Percentiles rank a stretch among this genome's conserved stretches.
These are phyloP conservation scores for Trichoderma polysporum DNA, from an alignment of 2,329 filamentous ascomycete genomes.

Conservation along the genomic window DNA sequence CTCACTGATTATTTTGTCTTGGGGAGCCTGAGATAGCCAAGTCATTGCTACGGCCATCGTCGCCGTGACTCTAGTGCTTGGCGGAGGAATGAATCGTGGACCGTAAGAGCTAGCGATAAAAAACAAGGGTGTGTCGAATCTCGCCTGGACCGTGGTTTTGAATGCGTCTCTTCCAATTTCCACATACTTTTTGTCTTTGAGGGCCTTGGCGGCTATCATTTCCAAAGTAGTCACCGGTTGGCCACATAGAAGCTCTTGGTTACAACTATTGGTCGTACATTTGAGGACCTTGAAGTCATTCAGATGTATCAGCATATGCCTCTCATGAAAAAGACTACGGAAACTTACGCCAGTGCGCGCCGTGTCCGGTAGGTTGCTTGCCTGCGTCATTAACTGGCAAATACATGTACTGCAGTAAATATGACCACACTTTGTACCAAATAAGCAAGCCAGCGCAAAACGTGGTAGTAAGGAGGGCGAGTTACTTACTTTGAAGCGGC, in stretches of 20 bases:
- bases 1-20: constrained; percentile 43
- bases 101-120: background rate
- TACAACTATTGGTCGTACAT: background rate
- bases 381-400: background rate
- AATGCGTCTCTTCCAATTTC: constrained; percentile 30
- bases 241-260: background rate
- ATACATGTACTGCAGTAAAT: constrained; percentile 33
- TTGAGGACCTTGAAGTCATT: background rate
- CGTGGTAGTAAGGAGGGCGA: background rate
- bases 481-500: background rate
- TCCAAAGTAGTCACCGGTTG: background rate
- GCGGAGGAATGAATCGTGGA: constrained; percentile 28
- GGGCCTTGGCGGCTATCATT: background rate
- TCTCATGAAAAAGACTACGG: too few relatives aligned
- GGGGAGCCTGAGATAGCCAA: constrained; percentile 33
- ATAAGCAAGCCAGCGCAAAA: background rate
- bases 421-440: constrained; percentile 35
- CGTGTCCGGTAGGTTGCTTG: background rate
- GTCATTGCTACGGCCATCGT: constrained; percentile 34
- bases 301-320: background rate
- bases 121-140: background rate
- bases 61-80: constrained; percentile 30
- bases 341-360: background rate
- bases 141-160: background rate
- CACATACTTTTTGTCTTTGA: background rate